phyloP scores from a whole-genome alignment of 306 rosid species.

The Lagenaria siceraria region DNA sequence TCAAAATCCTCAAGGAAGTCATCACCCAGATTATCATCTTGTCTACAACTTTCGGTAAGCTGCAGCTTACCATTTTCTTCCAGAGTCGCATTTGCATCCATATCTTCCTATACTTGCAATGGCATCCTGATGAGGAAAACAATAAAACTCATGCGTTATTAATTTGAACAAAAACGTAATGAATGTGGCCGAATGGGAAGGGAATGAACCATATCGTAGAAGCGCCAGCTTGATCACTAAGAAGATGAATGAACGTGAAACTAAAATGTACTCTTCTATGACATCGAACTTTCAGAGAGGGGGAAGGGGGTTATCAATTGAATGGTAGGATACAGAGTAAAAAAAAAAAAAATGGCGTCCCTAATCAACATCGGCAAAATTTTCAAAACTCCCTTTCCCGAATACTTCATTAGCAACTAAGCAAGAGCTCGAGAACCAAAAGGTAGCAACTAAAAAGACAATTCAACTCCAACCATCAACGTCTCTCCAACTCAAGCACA shows the following conservation, averaged over 20 bases:
- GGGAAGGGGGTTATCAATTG: background rate
- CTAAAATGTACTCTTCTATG: background rate
- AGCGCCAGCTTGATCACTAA: background rate
- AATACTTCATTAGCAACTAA: background rate
- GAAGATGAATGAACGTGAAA: background rate
- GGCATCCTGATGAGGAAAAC: constrained; percentile 1
- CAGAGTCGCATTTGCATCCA: constrained; percentile 17
- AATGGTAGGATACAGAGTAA: background rate
- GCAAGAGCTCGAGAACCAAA: background rate
- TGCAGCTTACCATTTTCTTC: constrained; percentile 12
- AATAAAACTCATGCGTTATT: background rate
- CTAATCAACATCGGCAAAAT: background rate
- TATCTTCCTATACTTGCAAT: constrained; percentile 24
- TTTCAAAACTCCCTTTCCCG: background rate
- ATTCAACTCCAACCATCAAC: background rate
- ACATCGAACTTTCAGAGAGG: background rate
- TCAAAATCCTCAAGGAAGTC: constrained; percentile 53
- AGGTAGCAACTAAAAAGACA: background rate
- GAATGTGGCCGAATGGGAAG: background rate
- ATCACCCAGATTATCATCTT: constrained; percentile 27
- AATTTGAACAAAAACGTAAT: background rate
- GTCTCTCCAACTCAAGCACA: background rate
- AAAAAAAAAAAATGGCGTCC: too few species aligned
- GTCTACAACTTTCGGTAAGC: constrained; percentile 18
- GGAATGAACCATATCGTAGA: background rate